These are phyloP conservation scores for Collybiopsis confluens DNA, from an alignment of 768 basidiomycete genomes.

Conservation along the genomic window DNA sequence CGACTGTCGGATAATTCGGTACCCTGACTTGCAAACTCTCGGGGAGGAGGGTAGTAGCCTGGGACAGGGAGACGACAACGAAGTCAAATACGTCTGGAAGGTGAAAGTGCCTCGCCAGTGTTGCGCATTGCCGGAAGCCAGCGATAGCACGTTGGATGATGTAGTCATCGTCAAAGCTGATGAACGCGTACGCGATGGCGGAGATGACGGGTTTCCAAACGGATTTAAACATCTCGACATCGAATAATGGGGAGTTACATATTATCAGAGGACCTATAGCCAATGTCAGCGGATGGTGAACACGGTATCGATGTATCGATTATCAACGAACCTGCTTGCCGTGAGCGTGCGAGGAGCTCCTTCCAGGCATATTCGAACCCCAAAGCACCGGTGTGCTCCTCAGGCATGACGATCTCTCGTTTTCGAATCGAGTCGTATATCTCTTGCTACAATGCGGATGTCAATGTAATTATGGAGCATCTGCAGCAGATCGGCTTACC, in stretches of 20 bases:
- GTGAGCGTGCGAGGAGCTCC: constrained; percentile 79
- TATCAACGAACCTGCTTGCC: constrained; percentile 57
- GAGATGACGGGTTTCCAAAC: constrained; percentile 91
- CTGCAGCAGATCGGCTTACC: constrained; percentile 34
- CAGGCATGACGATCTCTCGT: constrained; percentile 94
- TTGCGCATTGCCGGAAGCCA: constrained; percentile 96
- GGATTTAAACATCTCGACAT: constrained; percentile 90
- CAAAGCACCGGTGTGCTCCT: constrained; percentile 93
- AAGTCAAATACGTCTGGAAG: constrained; percentile 97
- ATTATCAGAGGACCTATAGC: constrained; percentile 61
- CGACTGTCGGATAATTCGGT: constrained; percentile 83
- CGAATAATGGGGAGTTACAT: constrained; percentile 78
- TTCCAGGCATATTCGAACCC: constrained; percentile 99
- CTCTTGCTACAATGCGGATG: constrained; percentile 51
- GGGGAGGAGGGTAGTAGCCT: constrained; percentile 83
- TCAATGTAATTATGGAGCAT: background rate
- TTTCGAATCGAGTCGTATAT: constrained; percentile 95
- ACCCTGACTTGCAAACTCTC: constrained; percentile 67
- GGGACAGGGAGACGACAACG: constrained; percentile 88
- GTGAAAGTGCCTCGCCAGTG: constrained; percentile 81
- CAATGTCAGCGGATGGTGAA: constrained; percentile 5
- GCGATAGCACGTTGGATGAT: constrained; percentile 92
- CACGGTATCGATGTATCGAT: constrained; percentile 13
- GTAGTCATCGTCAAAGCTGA: constrained; percentile 94
- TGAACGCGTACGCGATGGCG: constrained; percentile 94